These are phyloP conservation scores for Paratinospora sagittata DNA, from an alignment of 164 flowering plant species.

Conservation along the genomic window DNA sequence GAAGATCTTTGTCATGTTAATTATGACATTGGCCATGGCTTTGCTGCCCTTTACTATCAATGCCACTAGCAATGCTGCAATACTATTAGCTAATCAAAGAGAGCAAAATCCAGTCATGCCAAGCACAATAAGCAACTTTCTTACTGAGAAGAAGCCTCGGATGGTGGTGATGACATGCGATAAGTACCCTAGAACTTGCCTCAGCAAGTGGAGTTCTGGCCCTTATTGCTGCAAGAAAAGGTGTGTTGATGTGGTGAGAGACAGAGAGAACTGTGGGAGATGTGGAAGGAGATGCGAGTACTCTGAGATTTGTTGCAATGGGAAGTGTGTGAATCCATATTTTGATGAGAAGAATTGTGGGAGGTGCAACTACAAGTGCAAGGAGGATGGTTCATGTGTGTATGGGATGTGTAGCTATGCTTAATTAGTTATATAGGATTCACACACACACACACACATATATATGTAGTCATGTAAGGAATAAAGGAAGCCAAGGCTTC, in stretches of 20 bases:
- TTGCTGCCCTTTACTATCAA: no score
- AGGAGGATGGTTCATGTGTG: conserved; percentile 6
- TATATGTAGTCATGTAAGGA: no score
- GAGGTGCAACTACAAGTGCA: conserved; percentile 17
- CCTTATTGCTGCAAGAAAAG: conserved; percentile 27
- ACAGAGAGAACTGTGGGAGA: conserved; percentile 16
- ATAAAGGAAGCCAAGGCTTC: no score
- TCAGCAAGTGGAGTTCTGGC: conserved; percentile 35
- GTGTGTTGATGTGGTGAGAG: conserved; percentile 18
- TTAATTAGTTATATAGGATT: no score
- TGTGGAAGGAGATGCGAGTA: conserved; percentile 19
- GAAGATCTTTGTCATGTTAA: not conserved
- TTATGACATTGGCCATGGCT: conserved; percentile 4
- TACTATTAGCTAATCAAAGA: not conserved
- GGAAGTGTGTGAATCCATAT: conserved; percentile 13
- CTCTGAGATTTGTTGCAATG: conserved; percentile 15
- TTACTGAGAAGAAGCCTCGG: not conserved
- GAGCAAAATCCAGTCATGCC: not conserved
- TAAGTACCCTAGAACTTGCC: conserved; percentile 28
- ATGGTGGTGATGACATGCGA: conserved; percentile 3
- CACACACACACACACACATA: no score
- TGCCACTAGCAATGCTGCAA: not conserved
- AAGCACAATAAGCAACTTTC: no score
- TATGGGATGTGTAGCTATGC: conserved; percentile 21
- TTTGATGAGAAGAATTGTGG: conserved; percentile 15